Percentiles rank a stretch among this genome's conserved stretches.
These are phyloP conservation scores for Dichotomopilus funicola DNA, from an alignment of 2,329 filamentous ascomycete species.

Conservation along the genomic window DNA sequence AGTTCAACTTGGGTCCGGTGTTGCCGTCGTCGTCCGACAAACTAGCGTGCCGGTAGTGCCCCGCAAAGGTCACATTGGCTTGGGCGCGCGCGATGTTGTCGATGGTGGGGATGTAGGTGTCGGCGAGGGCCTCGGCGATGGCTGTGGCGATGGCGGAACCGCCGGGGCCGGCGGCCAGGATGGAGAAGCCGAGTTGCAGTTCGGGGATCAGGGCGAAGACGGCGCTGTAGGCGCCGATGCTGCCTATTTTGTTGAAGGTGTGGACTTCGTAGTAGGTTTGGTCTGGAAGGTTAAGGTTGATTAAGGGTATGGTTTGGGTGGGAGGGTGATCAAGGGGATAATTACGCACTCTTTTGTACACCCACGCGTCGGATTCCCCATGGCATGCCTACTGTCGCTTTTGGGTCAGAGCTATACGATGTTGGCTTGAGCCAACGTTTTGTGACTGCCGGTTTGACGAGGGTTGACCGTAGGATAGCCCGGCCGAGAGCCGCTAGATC, in stretches of 20 bases:
- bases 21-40: not conserved
- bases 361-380: constrained; percentile 30
- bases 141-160: constrained; percentile 24
- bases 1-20: constrained; percentile 22
- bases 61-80: constrained; percentile 25
- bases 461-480: constrained; percentile 28
- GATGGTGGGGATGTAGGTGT: constrained; percentile 28
- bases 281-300: constrained; percentile 14
- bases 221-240: constrained; percentile 28
- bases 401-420: constrained; percentile 28
- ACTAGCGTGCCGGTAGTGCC: constrained; percentile 22
- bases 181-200: constrained; percentile 30
- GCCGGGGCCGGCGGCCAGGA: constrained; percentile 28
- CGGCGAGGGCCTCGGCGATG: constrained; percentile 29
- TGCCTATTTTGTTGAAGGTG: constrained; percentile 32
- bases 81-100: constrained; percentile 24
- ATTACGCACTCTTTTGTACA: constrained; percentile 21
- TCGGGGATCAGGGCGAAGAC: constrained; percentile 31
- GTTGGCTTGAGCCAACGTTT: constrained; percentile 30
- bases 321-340: too few species aligned
- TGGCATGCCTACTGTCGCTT: constrained; percentile 27
- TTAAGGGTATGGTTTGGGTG: too few species aligned
- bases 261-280: constrained; percentile 25
- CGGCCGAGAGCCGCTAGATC: constrained; percentile 29
- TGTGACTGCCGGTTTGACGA: constrained; percentile 28